Evolutionary conservation across 345 rosid genomes (phyloP).

Genomic region (Angophora floribunda): DNA sequence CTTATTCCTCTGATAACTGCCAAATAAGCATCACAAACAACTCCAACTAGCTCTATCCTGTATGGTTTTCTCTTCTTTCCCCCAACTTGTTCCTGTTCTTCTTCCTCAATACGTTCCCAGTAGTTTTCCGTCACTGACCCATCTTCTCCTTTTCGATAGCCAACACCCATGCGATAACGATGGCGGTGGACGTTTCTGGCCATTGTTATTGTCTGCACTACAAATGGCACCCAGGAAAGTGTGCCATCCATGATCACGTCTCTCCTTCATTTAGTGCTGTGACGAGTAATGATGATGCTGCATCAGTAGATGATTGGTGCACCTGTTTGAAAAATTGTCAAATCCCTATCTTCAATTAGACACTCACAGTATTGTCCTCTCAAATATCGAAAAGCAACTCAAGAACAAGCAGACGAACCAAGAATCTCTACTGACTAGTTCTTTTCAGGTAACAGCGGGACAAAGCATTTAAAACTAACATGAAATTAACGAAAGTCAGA

Average conservation of each 20-base stretch:
- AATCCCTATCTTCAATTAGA: background rate
- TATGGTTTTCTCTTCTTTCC: constrained; percentile 61
- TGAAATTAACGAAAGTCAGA: background rate
- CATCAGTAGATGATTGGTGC: constrained; percentile 93
- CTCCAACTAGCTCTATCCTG: constrained; percentile 92
- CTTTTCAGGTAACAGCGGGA: background rate
- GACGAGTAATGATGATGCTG: constrained; percentile 86
- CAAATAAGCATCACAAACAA: constrained; percentile 87
- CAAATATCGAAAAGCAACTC: background rate
- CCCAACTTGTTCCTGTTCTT: constrained; percentile 32
- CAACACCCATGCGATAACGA: constrained; percentile 82
- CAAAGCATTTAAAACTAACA: background rate
- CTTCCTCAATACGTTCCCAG: constrained; percentile 70
- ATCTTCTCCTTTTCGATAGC: constrained; percentile 51
- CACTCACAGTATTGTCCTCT: background rate
- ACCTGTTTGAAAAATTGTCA: constrained; percentile 32
- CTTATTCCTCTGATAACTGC: constrained; percentile 95
- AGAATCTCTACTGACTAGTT: background rate
- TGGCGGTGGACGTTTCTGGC: constrained; percentile 76
- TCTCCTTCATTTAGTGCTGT: constrained; percentile 89
- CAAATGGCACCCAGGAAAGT: constrained; percentile 85
- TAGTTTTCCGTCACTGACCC: constrained; percentile 71
- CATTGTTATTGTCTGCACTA: constrained; percentile 84
- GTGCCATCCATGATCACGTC: constrained; percentile 98
- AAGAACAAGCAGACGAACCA: background rate